Evolutionary conservation across 305 asterid genomes (phyloP).

Genomic region (Fraxinus ornus): DNA sequence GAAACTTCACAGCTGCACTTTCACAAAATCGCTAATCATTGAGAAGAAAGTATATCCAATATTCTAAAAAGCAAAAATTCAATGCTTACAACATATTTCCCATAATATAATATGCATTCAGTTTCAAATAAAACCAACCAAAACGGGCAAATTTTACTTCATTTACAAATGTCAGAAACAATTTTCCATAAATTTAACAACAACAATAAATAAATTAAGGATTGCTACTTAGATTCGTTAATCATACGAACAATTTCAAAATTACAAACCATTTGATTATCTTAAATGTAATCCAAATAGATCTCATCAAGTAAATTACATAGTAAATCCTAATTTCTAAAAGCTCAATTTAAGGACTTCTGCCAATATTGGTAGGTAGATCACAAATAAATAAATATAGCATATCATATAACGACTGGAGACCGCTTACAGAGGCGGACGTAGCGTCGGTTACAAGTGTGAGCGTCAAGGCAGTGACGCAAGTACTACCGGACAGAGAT

Average conservation of each 20-base stretch:
- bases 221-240: neutral
- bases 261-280: neutral
- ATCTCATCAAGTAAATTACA: neutral
- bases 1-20: neutral
- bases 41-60: neutral
- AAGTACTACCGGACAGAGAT: no score
- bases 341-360: neutral
- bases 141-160: neutral
- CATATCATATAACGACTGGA: no score
- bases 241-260: neutral
- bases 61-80: neutral
- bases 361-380: no score
- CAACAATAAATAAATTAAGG: neutral
- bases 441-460: no score
- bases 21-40: neutral
- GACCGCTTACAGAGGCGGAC: no score
- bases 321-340: neutral
- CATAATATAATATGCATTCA: neutral
- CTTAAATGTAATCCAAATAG: neutral
- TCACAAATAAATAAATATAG: no score
- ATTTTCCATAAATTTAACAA: neutral
- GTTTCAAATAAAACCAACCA: neutral
- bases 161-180: neutral
- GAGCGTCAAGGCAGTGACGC: no score
- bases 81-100: neutral